Percentiles rank a stretch among this genome's conserved stretches.
These are phyloP conservation scores for Yueomyces sinensis DNA, from an alignment of 805 yeast genomes.

Conservation along the genomic window DNA sequence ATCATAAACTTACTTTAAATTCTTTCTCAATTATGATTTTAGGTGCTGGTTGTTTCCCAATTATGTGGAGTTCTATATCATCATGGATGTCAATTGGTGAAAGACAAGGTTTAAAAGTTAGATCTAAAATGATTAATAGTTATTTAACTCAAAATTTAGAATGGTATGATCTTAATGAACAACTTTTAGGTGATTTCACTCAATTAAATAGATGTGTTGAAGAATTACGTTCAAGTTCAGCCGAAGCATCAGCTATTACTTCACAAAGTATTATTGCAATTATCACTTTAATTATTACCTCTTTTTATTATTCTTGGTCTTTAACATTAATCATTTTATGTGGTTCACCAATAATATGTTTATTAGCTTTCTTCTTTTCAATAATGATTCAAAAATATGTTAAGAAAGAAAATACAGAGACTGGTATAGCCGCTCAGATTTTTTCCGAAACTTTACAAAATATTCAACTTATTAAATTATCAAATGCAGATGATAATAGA, in stretches of 20 bases:
- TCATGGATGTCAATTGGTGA: conserved; percentile 67
- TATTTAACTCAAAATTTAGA: conserved; percentile 32
- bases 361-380: conserved; percentile 38
- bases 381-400: conserved; percentile 36
- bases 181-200: conserved; percentile 48
- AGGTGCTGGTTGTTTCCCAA: conserved; percentile 33
- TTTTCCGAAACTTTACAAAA: conserved; percentile 60
- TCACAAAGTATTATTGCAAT: conserved; percentile 41
- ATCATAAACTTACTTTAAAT: conserved; percentile 24
- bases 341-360: conserved; percentile 52
- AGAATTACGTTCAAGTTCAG: conserved; percentile 52
- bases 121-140: conserved; percentile 32
- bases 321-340: conserved; percentile 68
- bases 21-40: conserved; percentile 31
- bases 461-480: conserved; percentile 45
- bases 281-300: conserved; percentile 41
- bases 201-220: conserved; percentile 64
- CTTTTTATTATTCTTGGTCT: conserved; percentile 75
- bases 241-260: conserved; percentile 51
- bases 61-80: conserved; percentile 41
- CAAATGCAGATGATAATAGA: conserved; percentile 46
- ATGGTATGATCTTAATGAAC: conserved; percentile 52
- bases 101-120: conserved; percentile 43
- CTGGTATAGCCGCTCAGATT: conserved; percentile 44
- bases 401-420: conserved; percentile 39